Percentiles rank a stretch among this genome's conserved stretches.
Conservation (phyloP, 1,139 yeast genomes). For the Ashbya aceris region DNA sequence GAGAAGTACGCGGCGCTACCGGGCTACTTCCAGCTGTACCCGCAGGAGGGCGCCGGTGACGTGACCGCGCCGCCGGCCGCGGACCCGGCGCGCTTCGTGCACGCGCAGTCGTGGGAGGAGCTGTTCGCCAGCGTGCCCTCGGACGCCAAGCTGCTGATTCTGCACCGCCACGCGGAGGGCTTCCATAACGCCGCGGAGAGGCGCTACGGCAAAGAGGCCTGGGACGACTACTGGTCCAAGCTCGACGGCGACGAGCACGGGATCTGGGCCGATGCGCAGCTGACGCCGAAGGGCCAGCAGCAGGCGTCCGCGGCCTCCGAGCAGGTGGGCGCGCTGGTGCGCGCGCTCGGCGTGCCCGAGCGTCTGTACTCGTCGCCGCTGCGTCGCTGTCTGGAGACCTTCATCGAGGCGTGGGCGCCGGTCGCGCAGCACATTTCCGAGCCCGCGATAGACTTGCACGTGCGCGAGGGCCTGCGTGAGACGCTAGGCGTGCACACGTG, state of each 20-base stretch:
- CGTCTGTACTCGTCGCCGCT: slow-evolving; percentile 56
- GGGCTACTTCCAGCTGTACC: slow-evolving; percentile 19
- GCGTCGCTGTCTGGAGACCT: slow-evolving; percentile 51
- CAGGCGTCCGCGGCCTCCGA: slow-evolving; percentile 40
- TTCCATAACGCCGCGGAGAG: slow-evolving; percentile 56
- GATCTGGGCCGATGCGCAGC: slow-evolving; percentile 26
- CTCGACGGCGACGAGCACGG: slow-evolving; percentile 30
- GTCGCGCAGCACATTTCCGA: slow-evolving; percentile 16
- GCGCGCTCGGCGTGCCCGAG: slow-evolving; percentile 40
- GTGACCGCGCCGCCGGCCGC: slow-evolving; percentile 21
- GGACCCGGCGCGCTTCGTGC: slow-evolving; percentile 32
- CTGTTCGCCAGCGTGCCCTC: slow-evolving; percentile 18
- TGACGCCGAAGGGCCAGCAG: slow-evolving; percentile 51
- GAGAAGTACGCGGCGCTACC: slow-evolving; percentile 17
- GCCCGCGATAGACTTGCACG: slow-evolving; percentile 13
- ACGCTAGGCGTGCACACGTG: slow-evolving; percentile 61
- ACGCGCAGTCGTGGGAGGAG: slow-evolving; percentile 38
- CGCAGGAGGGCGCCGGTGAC: slow-evolving; percentile 9
- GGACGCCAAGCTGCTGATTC: slow-evolving; percentile 39
- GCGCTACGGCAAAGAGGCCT: slow-evolving; percentile 46
- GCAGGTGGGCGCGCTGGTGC: slow-evolving; percentile 37
- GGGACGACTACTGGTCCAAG: slow-evolving; percentile 55
- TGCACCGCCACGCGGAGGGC: slow-evolving; percentile 77
- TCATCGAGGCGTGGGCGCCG: slow-evolving; percentile 49
- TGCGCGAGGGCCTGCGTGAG: slow-evolving; percentile 54